These are phyloP conservation scores for Setaria viridis DNA, from an alignment of 202 grass and related monocot species.

Conservation along the genomic window DNA sequence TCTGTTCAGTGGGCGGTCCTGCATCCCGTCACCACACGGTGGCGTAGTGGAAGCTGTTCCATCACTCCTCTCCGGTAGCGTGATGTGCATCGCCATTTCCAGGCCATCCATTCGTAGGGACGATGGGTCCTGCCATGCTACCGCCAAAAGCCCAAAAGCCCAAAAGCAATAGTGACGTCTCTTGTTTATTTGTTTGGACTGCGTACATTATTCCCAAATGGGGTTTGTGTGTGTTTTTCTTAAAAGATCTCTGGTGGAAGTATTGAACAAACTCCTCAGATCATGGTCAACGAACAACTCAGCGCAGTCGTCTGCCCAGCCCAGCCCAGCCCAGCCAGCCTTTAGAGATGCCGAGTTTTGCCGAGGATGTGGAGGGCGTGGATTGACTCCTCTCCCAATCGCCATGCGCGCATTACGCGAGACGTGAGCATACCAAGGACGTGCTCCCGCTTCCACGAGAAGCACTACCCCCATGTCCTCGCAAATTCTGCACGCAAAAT, in stretches of 20 bases:
- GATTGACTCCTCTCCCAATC: not conserved
- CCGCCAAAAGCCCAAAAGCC: not conserved
- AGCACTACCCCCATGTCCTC: constrained; percentile 29
- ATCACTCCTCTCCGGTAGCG: not conserved
- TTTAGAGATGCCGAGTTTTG: not conserved
- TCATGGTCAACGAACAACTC: not conserved
- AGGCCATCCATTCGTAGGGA: not conserved
- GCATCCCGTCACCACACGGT: not conserved
- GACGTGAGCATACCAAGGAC: not conserved
- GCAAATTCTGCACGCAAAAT: not conserved
- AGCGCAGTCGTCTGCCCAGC: not conserved
- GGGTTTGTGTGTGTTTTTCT: too few relatives aligned
- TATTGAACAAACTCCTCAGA: not conserved
- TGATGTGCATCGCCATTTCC: constrained; percentile 4
- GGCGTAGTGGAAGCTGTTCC: constrained; percentile 20
- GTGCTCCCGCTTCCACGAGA: constrained; percentile 28
- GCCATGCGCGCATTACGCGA: not conserved
- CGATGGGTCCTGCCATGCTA: not conserved
- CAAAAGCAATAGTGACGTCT: not conserved
- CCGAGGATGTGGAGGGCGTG: not conserved
- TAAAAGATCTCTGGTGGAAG: not conserved
- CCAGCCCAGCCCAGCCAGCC: not conserved
- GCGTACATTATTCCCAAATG: not conserved
- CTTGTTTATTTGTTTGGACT: not conserved
- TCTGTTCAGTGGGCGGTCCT: constrained; percentile 10